A percentile compares a stretch with the other conserved stretches of the same genome.
phyloP scores from a whole-genome alignment of 2,329 filamentous ascomycete species.

The Phyllosticta ampelicida region DNA sequence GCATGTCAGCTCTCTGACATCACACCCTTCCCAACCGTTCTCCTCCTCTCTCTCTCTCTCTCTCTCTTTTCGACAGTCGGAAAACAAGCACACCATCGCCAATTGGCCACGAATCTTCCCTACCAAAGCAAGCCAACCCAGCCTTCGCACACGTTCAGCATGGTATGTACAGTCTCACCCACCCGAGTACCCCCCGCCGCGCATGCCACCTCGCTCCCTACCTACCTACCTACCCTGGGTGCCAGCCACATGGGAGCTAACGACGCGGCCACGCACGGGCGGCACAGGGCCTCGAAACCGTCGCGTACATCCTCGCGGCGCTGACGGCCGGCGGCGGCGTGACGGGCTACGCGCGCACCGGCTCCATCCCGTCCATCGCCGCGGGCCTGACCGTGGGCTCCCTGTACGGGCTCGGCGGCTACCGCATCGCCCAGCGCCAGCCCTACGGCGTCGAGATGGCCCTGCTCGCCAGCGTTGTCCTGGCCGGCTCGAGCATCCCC shows the following conservation, averaged over 20 bases:
- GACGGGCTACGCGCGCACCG: conserved; percentile 73
- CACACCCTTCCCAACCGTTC: too few species aligned
- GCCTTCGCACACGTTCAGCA: neutral
- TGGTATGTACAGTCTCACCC: neutral
- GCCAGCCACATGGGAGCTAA: too few species aligned
- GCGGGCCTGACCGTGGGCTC: conserved; percentile 76
- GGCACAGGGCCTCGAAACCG: conserved; percentile 37
- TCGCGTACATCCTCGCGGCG: conserved; percentile 67
- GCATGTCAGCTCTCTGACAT: neutral
- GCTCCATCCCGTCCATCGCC: conserved; percentile 75
- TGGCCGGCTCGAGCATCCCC: conserved; percentile 76
- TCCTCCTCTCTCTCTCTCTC: neutral
- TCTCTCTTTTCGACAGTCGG: neutral
- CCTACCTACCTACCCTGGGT: too few species aligned
- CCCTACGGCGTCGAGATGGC: conserved; percentile 79
- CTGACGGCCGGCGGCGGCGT: conserved; percentile 81
- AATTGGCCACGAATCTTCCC: neutral
- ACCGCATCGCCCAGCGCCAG: conserved; percentile 64
- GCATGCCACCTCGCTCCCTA: neutral
- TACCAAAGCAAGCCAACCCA: too few species aligned
- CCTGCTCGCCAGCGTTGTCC: conserved; percentile 75
- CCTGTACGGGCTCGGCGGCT: conserved; percentile 68
- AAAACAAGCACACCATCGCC: neutral
- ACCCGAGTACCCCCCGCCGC: neutral
- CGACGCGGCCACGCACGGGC: neutral